A percentile compares a stretch with the other conserved stretches of the same genome.
Conservation (phyloP, 768 basidiomycete genomes). For the Leccinellum luteum region DNA sequence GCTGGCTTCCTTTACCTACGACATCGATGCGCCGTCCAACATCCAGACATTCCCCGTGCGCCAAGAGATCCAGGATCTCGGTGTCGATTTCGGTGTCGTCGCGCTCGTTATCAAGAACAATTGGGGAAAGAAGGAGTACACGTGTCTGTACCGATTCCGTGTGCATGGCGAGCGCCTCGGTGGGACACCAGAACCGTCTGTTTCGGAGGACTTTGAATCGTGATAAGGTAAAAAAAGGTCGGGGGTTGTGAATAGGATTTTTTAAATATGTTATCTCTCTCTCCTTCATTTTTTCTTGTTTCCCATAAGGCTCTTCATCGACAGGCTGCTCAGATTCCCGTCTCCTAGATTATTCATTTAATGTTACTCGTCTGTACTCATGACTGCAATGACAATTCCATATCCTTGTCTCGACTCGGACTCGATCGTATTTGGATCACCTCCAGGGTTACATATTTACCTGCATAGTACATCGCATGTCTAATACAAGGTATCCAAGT, state of each 20-base stretch:
- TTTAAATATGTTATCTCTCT: not conserved
- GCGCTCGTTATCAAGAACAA: constrained; percentile 78
- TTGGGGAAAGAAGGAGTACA: constrained; percentile 81
- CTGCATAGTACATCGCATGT: not conserved
- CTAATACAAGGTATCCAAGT: not conserved
- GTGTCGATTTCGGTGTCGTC: constrained; percentile 83
- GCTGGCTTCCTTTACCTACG: constrained; percentile 67
- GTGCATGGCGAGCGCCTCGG: constrained; percentile 66
- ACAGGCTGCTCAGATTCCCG: not conserved
- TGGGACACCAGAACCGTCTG: constrained; percentile 37
- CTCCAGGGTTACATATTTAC: not conserved
- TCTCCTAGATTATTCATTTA: constrained; percentile 26
- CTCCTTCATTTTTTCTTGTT: not conserved
- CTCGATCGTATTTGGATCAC: too few relatives aligned
- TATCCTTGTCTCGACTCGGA: not conserved
- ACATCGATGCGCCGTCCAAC: constrained; percentile 48
- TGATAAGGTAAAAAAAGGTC: constrained; percentile 3
- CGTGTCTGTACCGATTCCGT: constrained; percentile 85
- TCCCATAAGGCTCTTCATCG: constrained; percentile 6
- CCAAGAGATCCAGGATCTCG: constrained; percentile 62
- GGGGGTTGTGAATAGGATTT: constrained; percentile 12
- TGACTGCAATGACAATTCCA: constrained; percentile 23
- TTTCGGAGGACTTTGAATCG: constrained; percentile 17
- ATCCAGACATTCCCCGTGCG: constrained; percentile 82
- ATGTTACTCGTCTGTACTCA: constrained; percentile 24